These are phyloP conservation scores for Amanita fuliginea DNA, from an alignment of 768 basidiomycete genomes.

Conservation along the genomic window DNA sequence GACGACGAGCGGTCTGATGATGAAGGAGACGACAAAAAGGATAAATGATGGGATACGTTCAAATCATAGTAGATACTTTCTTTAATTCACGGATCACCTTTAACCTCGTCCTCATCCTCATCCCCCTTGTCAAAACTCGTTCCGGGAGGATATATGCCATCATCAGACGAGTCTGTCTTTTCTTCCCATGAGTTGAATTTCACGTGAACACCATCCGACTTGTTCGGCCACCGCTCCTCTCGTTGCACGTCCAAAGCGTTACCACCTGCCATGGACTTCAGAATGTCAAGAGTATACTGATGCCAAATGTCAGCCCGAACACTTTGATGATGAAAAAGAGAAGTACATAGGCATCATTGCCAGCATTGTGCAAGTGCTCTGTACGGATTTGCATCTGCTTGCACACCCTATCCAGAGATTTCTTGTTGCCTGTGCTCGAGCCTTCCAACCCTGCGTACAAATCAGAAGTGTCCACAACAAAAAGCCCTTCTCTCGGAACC, in stretches of 20 bases:
- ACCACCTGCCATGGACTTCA: constrained; percentile 65
- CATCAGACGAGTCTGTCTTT: constrained; percentile 37
- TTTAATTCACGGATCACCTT: background rate
- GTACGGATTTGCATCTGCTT: constrained; percentile 48
- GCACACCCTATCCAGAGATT: constrained; percentile 51
- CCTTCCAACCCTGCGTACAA: constrained; percentile 71
- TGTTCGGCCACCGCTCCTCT: constrained; percentile 70
- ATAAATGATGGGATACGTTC: constrained; percentile 12
- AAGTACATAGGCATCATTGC: constrained; percentile 76
- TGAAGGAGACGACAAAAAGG: constrained; percentile 38
- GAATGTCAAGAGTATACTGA: constrained; percentile 60
- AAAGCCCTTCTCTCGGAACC: constrained; percentile 41
- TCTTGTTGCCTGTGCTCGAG: constrained; percentile 35
- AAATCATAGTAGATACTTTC: background rate
- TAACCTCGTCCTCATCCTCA: background rate
- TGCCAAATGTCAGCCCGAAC: background rate
- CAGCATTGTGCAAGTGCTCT: constrained; percentile 65
- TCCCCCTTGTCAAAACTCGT: background rate
- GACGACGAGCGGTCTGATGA: constrained; percentile 79
- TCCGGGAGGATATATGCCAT: constrained; percentile 9
- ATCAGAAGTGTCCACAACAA: constrained; percentile 62
- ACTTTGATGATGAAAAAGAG: background rate
- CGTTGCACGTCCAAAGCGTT: constrained; percentile 66
- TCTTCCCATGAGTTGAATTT: constrained; percentile 51
- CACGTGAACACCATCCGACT: constrained; percentile 40